Evolutionary conservation across 176 grass and related monocot species (phyloP), one percentile per base, ranked within the genome.

Genomic region (Puccinellia tenuiflora): DNA sequence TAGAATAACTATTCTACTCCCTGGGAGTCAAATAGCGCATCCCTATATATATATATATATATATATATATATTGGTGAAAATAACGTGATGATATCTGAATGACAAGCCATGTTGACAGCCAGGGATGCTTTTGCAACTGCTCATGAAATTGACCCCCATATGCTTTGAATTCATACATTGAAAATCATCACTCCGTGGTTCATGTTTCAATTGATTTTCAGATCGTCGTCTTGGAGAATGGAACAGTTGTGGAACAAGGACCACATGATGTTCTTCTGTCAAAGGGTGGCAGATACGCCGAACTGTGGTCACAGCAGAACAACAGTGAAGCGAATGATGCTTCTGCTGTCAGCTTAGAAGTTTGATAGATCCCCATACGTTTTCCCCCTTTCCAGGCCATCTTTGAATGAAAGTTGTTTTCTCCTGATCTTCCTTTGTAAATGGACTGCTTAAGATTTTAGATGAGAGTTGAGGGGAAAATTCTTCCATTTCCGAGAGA

Each of bases 141-240:
- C 43, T 72, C 31, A 33, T 57, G 59, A 61, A 76, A 69, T 71
- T 26, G 9, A 42, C 37, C 51, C 54, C 34, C 30, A 28, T 63
- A 57, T 6, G 28, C 37, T 57, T 79, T 72, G 63, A 52, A 30
- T 28, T 63, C 9, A 72, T 82, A 62, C 82, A 48, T 35, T 51
- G 38, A 43, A 60, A 30, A 59, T 72, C 30, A 48, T 67, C 53
- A 25, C 48, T 47, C 40, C 24, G 25, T 66, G 21, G 53, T 73
- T 65, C 26, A 6, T 74, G 12, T 79, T 83, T 79, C 15, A 57
- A 85, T 60, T 54, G 80, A 77, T 83, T 93, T 88, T 91, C 89
- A 99, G 91, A 99, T 99, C 52, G 79, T 99, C 61, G 96, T 96
- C 52, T 85, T 99, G 83, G 96, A 96, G 92, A 96, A 90, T 81